A percentile compares a stretch with the other conserved stretches of the same genome.
Evolutionary conservation across 2,329 filamentous ascomycete species (phyloP).

Genomic region (Pyricularia sp.): DNA sequence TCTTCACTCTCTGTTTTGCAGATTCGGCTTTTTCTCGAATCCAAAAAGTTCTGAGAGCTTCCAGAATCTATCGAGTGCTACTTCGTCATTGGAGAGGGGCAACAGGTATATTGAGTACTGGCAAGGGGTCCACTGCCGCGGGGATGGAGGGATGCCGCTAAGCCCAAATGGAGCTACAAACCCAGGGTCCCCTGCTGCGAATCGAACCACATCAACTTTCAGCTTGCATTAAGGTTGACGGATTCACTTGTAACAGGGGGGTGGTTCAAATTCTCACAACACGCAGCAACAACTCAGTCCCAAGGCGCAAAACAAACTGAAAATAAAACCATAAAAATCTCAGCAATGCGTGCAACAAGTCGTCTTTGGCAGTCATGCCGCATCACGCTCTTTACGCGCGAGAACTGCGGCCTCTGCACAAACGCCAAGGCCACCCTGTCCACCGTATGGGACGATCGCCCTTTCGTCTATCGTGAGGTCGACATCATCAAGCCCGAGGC

Average conservation of each 20-base stretch:
- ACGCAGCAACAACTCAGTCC: not conserved
- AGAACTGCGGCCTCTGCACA: conserved; percentile 58
- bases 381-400: conserved; percentile 64
- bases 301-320: not conserved
- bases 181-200: not conserved
- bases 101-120: not conserved
- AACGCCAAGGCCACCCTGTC: conserved; percentile 56
- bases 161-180: not conserved
- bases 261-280: not conserved
- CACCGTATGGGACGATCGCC: conserved; percentile 51
- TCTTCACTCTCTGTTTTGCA: not conserved
- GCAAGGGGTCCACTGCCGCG: not conserved
- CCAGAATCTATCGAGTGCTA: conserved; percentile 6
- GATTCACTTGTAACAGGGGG: too few species aligned
- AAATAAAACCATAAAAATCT: not conserved
- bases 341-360: conserved; percentile 35
- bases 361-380: conserved; percentile 41
- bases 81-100: not conserved
- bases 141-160: not conserved
- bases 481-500: conserved; percentile 53
- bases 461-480: conserved; percentile 56
- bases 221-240: not conserved
- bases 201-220: not conserved
- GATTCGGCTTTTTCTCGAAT: not conserved
- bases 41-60: conserved; percentile 11